Conservation (phyloP, 2,329 filamentous ascomycete species). For the Xylaria sp. region DNA sequence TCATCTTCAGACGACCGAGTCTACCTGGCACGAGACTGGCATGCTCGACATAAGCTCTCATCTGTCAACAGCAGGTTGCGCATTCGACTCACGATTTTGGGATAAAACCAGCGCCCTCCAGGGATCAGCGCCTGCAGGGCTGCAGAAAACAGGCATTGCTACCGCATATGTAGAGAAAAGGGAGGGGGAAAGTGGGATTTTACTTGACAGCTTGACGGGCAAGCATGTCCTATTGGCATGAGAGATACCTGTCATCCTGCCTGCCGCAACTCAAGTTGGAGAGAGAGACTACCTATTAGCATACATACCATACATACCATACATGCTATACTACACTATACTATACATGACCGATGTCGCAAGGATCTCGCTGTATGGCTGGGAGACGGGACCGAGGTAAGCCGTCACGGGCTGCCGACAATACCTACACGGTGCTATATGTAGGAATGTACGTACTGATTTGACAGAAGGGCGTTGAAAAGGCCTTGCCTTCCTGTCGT, state of each 20-base stretch:
- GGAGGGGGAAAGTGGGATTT: conserved; percentile 19
- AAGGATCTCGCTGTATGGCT: conserved; percentile 4
- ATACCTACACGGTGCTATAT: no score
- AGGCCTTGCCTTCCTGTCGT: neutral
- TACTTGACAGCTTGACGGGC: conserved; percentile 16
- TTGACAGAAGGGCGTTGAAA: no score
- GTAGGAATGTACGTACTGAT: no score
- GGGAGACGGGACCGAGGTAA: conserved; percentile 9
- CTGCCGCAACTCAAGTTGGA: no score
- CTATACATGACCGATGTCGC: neutral
- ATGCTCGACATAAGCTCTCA: neutral
- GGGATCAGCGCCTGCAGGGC: conserved; percentile 17
- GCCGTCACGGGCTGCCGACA: conserved; percentile 5
- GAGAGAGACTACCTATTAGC: no score
- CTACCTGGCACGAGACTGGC: conserved; percentile 13
- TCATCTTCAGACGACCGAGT: conserved; percentile 1
- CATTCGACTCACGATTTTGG: conserved; percentile 19
- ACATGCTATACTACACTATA: neutral
- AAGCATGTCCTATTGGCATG: no score
- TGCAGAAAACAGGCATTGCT: neutral
- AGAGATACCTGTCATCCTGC: no score
- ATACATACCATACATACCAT: no score
- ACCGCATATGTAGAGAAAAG: conserved; percentile 2
- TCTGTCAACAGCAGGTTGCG: conserved; percentile 1
- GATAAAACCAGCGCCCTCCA: conserved; percentile 12